These are phyloP conservation scores for Phlebiopsis flavidoalba DNA, from an alignment of 768 basidiomycete genomes.

Conservation along the genomic window DNA sequence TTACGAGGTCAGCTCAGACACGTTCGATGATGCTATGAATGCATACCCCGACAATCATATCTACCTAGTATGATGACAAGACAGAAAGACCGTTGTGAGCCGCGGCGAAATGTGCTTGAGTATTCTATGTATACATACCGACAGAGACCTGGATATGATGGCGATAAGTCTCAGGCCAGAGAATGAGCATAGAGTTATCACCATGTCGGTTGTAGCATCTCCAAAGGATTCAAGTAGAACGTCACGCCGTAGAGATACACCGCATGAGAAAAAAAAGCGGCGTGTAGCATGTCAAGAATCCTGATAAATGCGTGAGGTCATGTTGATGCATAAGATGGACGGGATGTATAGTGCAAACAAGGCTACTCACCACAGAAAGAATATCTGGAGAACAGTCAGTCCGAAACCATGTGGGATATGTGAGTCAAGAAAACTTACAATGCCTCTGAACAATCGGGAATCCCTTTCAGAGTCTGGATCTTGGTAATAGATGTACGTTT, in stretches of 20 bases:
- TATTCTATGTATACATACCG: background rate
- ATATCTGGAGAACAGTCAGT: background rate
- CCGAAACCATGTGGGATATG: background rate
- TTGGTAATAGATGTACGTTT: background rate
- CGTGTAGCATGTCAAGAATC: background rate
- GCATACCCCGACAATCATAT: background rate
- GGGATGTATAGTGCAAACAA: too few relatives aligned
- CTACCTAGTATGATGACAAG: background rate
- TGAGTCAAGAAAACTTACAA: background rate
- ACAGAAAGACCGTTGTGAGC: too few relatives aligned
- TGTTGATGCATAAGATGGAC: background rate
- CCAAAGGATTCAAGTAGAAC: background rate
- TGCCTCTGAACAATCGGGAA: background rate
- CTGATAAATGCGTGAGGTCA: background rate
- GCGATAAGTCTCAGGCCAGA: background rate
- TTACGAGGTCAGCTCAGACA: too few relatives aligned
- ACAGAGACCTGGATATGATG: background rate
- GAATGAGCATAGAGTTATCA: background rate
- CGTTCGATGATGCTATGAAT: background rate
- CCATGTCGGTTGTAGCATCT: background rate
- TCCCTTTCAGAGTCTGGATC: background rate
- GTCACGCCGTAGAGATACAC: conserved; percentile 1
- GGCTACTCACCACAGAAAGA: background rate
- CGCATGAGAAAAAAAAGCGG: background rate
- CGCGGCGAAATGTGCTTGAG: background rate